Percentiles rank a stretch among this genome's conserved stretches.
These are phyloP conservation scores for Heteromeles arbutifolia DNA, from an alignment of 306 rosid species.

Conservation along the genomic window DNA sequence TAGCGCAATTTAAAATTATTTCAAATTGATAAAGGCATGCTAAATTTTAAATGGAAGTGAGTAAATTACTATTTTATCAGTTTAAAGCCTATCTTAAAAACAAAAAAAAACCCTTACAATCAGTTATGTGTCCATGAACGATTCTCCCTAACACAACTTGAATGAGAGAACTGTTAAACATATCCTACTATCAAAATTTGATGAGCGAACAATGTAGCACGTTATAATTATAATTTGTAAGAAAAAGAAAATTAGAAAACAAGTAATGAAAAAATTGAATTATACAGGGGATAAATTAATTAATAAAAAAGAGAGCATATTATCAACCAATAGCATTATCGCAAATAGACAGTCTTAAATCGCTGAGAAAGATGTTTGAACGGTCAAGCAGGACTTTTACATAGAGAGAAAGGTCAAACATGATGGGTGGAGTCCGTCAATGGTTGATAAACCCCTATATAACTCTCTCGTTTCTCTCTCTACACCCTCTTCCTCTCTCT, in stretches of 20 bases:
- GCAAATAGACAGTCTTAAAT: background rate
- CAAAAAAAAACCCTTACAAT: no score
- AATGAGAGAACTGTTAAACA: background rate
- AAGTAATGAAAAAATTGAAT: background rate
- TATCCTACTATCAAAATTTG: background rate
- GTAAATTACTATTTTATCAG: no score
- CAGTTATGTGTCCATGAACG: background rate
- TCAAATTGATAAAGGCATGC: no score
- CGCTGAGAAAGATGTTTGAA: conserved; percentile 17
- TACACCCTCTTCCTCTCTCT: background rate
- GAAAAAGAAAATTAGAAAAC: background rate
- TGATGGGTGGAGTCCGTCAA: conserved; percentile 75
- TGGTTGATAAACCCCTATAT: conserved; percentile 57
- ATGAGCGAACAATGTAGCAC: background rate
- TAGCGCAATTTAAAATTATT: background rate
- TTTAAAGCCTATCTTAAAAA: no score
- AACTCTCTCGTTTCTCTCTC: conserved; percentile 11
- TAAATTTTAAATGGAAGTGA: no score
- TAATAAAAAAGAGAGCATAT: background rate
- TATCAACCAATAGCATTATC: background rate
- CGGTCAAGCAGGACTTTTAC: conserved; percentile 31
- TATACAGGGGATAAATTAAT: background rate
- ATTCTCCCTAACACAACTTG: background rate
- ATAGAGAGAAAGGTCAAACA: conserved; percentile 50
- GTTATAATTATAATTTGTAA: background rate